Conservation (phyloP, 345 rosid species). For the Carallia brachiata region DNA sequence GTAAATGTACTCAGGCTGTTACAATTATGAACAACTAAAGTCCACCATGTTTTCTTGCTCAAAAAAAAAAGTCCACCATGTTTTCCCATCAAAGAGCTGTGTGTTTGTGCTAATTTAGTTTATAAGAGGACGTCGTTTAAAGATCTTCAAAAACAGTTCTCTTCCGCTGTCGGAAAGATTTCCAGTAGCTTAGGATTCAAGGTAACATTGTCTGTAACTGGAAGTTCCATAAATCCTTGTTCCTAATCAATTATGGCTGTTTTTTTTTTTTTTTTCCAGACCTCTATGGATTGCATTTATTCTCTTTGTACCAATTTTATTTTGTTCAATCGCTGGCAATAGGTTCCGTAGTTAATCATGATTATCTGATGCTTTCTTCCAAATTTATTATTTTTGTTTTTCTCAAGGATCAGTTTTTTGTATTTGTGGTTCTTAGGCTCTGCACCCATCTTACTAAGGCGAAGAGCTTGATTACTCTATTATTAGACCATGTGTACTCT, state of each 20-base stretch:
- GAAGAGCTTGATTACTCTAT: no score
- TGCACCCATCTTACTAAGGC: no score
- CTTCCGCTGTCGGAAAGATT: neutral
- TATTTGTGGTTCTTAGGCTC: no score
- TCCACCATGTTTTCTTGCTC: conserved; percentile 2
- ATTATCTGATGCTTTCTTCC: no score
- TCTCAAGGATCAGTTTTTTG: no score
- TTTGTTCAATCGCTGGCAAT: no score
- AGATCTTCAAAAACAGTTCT: conserved; percentile 15
- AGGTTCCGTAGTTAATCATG: no score
- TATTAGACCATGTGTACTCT: no score
- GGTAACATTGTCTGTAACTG: conserved; percentile 16
- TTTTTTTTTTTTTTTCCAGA: conserved; percentile 7
- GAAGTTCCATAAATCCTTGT: neutral
- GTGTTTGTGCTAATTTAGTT: conserved; percentile 42
- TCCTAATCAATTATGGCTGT: neutral
- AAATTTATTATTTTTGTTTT: no score
- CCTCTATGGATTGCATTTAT: neutral
- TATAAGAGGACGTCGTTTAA: conserved; percentile 23
- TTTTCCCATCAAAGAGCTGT: conserved; percentile 16
- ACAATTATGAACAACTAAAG: conserved; percentile 22
- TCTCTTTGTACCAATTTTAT: no score
- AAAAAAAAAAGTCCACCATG: conserved; percentile 1
- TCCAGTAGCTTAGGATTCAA: conserved; percentile 14
- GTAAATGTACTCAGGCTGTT: conserved; percentile 40